phyloP scores from a whole-genome alignment of 2,329 filamentous ascomycete genomes.

The Sclerotinia sclerotiorum region DNA sequence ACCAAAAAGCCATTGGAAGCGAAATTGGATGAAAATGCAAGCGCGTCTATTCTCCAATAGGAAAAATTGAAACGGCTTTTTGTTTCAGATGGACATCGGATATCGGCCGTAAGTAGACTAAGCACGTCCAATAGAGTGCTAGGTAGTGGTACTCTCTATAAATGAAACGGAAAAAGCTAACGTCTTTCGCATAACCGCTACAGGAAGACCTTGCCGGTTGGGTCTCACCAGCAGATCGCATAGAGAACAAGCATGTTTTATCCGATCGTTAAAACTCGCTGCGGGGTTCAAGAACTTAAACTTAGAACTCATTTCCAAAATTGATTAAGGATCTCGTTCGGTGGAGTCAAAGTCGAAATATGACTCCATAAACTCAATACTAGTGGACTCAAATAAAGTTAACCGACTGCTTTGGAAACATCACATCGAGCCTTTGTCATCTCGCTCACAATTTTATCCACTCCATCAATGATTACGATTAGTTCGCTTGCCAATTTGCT shows the following conservation, averaged over 20 bases:
- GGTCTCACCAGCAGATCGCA: not conserved
- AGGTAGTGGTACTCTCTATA: not conserved
- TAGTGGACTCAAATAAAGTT: conserved; percentile 13
- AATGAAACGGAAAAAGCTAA: conserved; percentile 3
- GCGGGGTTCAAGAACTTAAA: not conserved
- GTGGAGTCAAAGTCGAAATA: conserved; percentile 3
- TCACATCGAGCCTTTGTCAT: conserved; percentile 13
- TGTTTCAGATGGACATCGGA: not conserved
- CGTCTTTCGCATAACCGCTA: not conserved
- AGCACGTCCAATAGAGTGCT: not conserved
- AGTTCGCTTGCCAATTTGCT: conserved; percentile 5
- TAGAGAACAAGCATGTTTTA: not conserved
- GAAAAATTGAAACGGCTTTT: conserved; percentile 1
- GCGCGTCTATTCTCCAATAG: conserved; percentile 4
- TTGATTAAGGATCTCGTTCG: conserved; percentile 14
- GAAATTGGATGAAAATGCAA: conserved; percentile 1
- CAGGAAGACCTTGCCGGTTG: not conserved
- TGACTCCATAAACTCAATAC: not conserved
- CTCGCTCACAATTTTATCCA: not conserved
- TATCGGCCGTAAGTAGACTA: not conserved
- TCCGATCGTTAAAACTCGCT: conserved; percentile 6
- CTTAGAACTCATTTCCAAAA: not conserved
- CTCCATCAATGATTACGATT: not conserved
- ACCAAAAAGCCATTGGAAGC: not conserved
- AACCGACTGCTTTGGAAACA: conserved; percentile 10